These are phyloP conservation scores for Gossypium sturtianum DNA, from an alignment of 345 rosid genomes.

Conservation along the genomic window DNA sequence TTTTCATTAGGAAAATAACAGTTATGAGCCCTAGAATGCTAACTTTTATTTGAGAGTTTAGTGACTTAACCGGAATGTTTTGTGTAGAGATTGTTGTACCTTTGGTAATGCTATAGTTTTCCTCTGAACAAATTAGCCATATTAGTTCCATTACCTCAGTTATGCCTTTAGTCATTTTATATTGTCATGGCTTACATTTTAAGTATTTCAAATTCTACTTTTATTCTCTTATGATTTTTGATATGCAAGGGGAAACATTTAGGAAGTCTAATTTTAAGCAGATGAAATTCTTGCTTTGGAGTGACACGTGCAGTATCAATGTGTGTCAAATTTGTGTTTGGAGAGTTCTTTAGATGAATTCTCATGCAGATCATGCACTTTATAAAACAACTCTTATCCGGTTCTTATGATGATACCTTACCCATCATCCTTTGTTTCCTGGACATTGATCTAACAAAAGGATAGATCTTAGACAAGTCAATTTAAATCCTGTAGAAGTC, in stretches of 20 bases:
- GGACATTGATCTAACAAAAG: neutral
- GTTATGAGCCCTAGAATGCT: neutral
- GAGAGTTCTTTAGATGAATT: neutral
- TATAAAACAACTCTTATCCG: neutral
- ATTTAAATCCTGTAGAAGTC: neutral
- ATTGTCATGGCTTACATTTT: neutral
- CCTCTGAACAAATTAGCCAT: neutral
- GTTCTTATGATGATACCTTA: neutral
- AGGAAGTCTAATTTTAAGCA: neutral
- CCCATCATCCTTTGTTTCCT: neutral
- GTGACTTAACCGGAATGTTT: neutral
- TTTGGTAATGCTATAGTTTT: neutral
- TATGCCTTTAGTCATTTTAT: neutral
- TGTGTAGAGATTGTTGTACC: neutral
- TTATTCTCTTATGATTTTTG: neutral
- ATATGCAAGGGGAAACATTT: neutral
- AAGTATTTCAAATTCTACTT: neutral
- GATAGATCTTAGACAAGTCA: neutral
- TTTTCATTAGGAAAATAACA: neutral
- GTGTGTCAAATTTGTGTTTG: neutral
- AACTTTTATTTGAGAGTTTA: neutral
- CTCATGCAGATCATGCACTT: neutral
- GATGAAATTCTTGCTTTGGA: neutral
- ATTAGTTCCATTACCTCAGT: neutral
- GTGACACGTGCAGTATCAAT: neutral